phyloP scores from a whole-genome alignment of 2,329 filamentous ascomycete genomes.

The Aspergillus japonicus region DNA sequence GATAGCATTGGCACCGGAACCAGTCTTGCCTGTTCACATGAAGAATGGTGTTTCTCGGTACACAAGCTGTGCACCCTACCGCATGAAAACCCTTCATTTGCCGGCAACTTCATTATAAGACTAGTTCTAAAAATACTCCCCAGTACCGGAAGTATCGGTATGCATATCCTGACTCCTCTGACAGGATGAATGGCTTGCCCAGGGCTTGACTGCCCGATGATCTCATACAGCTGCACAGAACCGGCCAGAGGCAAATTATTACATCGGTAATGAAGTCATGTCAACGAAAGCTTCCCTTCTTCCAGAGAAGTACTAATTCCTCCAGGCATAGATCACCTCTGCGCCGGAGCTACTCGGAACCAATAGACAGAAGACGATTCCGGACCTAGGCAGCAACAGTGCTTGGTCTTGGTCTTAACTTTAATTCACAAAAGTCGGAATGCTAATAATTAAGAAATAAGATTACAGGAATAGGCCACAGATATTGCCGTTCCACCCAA shows the following conservation, averaged over 20 bases:
- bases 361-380: not conserved
- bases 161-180: not conserved
- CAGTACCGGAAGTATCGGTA: not conserved
- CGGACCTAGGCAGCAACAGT: not conserved
- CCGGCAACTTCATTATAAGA: not conserved
- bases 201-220: not conserved
- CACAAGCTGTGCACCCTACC: no score
- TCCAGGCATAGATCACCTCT: no score
- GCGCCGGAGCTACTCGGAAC: not conserved
- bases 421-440: not conserved
- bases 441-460: not conserved
- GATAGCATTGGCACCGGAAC: not conserved
- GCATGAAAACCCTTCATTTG: no score
- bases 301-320: not conserved
- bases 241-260: not conserved
- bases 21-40: not conserved
- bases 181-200: not conserved
- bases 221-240: not conserved
- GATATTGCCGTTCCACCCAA: not conserved
- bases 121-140: not conserved
- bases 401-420: not conserved
- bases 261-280: not conserved
- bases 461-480: constrained; percentile 1
- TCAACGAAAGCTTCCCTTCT: not conserved
- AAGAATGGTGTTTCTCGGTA: not conserved